Evolutionary conservation across 148 eudicot species (phyloP).

Genomic region (Salicornia ramosissima): DNA sequence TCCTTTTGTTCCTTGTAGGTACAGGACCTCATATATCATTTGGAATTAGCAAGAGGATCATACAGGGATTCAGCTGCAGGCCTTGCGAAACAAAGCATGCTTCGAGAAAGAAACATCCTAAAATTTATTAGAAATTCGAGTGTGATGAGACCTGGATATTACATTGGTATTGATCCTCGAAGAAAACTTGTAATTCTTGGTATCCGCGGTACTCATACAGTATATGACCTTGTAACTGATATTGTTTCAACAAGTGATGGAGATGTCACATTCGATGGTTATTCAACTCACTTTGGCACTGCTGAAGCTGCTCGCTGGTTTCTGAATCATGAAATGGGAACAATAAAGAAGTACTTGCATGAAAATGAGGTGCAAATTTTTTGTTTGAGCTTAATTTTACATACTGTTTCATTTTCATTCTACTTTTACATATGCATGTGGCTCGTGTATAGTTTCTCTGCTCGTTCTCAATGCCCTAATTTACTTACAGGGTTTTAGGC

Average conservation of each 20-base stretch:
- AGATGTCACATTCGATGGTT: slow-evolving; percentile 74
- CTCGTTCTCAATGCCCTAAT: slow-evolving; percentile 31
- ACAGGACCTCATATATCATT: slow-evolving; percentile 81
- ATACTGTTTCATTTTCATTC: neutral
- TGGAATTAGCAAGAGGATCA: slow-evolving; percentile 81
- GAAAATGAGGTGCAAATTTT: slow-evolving; percentile 59
- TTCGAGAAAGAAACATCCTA: slow-evolving; percentile 69
- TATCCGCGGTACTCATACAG: slow-evolving; percentile 91
- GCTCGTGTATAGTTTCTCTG: neutral
- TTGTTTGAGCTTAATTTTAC: neutral
- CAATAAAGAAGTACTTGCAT: slow-evolving; percentile 62
- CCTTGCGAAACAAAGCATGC: slow-evolving; percentile 87
- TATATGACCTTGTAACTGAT: slow-evolving; percentile 84
- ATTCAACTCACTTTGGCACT: slow-evolving; percentile 83
- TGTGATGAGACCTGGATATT: slow-evolving; percentile 88
- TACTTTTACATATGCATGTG: neutral
- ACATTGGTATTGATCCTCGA: slow-evolving; percentile 76
- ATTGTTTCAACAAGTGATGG: slow-evolving; percentile 75
- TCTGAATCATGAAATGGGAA: slow-evolving; percentile 70
- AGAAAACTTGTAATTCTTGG: slow-evolving; percentile 88
- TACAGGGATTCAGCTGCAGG: slow-evolving; percentile 59
- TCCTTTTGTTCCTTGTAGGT: slow-evolving; percentile 35
- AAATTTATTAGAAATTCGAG: slow-evolving; percentile 76
- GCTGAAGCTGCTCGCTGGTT: slow-evolving; percentile 99
- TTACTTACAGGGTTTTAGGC: slow-evolving; percentile 83